A percentile compares a stretch with the other conserved stretches of the same genome.
Evolutionary conservation across 2,329 filamentous ascomycete genomes (phyloP).

Genomic region (Xylariaceae sp.): DNA sequence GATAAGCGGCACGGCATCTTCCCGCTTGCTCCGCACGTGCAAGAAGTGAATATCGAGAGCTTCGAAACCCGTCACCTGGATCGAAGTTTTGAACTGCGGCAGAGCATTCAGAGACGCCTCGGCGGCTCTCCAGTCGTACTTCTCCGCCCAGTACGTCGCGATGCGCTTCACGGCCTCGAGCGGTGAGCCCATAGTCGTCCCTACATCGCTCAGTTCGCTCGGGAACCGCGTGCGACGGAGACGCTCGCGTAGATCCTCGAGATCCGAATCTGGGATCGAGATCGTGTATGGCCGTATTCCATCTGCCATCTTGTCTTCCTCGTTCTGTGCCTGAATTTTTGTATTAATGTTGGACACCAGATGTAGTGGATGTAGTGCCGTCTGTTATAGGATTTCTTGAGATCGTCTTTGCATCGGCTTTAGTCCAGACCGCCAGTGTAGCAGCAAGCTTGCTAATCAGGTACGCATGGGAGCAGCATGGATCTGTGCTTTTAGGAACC

Average conservation of each 20-base stretch:
- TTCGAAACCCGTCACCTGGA: conserved; percentile 56
- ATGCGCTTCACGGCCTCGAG: conserved; percentile 58
- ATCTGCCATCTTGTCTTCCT: conserved; percentile 5
- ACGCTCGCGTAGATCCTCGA: conserved; percentile 53
- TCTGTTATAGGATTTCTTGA: too few species aligned
- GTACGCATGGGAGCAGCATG: too few species aligned
- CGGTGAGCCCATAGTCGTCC: conserved; percentile 47
- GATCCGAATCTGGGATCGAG: conserved; percentile 44
- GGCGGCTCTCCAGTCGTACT: conserved; percentile 56
- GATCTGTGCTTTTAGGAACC: too few species aligned
- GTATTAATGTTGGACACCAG: too few species aligned
- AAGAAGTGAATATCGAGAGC: conserved; percentile 61
- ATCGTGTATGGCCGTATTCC: conserved; percentile 43
- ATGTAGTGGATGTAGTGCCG: too few species aligned
- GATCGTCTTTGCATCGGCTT: too few species aligned
- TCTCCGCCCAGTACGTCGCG: conserved; percentile 53
- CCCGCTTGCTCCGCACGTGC: conserved; percentile 45
- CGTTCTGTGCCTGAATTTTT: too few species aligned
- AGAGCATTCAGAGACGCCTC: conserved; percentile 57
- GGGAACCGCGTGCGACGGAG: conserved; percentile 52
- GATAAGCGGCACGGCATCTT: conserved; percentile 31
- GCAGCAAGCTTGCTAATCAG: too few species aligned
- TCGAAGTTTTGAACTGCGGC: conserved; percentile 52
- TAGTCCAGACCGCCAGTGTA: too few species aligned
- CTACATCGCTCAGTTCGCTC: conserved; percentile 48